Conservation (phyloP, 106 monocot species). For the Posidonia australis region DNA sequence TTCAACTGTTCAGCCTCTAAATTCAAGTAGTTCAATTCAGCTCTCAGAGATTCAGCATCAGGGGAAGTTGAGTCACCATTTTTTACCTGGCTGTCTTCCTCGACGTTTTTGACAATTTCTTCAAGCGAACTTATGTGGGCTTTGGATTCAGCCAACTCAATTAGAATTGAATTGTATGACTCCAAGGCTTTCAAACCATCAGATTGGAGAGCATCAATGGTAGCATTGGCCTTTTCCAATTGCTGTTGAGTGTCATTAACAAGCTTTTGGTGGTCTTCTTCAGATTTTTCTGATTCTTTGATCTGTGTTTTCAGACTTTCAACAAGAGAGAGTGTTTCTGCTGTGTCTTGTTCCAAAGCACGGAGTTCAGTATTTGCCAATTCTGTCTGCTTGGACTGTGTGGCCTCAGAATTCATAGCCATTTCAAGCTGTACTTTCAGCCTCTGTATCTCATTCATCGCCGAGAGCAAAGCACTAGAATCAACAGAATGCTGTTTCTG, state of each 20-base stretch:
- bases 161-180: constrained; percentile 26
- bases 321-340: constrained; percentile 16
- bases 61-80: not conserved
- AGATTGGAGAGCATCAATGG: constrained; percentile 37
- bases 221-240: constrained; percentile 41
- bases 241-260: constrained; percentile 30
- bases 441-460: constrained; percentile 61
- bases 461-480: constrained; percentile 34
- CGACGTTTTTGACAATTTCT: constrained; percentile 31
- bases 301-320: constrained; percentile 40
- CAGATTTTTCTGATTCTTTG: constrained; percentile 17
- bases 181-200: constrained; percentile 47
- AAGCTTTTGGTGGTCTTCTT: constrained; percentile 26
- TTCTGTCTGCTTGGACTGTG: constrained; percentile 23
- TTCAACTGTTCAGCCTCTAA: constrained; percentile 36
- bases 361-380: constrained; percentile 24
- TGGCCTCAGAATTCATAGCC: constrained; percentile 25
- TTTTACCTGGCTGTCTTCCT: constrained; percentile 6
- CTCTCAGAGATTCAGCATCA: not conserved
- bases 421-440: constrained; percentile 51
- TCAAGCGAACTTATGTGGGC: constrained; percentile 22
- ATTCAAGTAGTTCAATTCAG: not conserved
- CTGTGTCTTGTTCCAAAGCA: constrained; percentile 30
- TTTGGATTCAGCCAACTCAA: constrained; percentile 60
- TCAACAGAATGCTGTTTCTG: constrained; percentile 60